Percentiles rank a stretch among this genome's conserved stretches.
Conservation (phyloP, 306 rosid species). For the Abrus precatorius region DNA sequence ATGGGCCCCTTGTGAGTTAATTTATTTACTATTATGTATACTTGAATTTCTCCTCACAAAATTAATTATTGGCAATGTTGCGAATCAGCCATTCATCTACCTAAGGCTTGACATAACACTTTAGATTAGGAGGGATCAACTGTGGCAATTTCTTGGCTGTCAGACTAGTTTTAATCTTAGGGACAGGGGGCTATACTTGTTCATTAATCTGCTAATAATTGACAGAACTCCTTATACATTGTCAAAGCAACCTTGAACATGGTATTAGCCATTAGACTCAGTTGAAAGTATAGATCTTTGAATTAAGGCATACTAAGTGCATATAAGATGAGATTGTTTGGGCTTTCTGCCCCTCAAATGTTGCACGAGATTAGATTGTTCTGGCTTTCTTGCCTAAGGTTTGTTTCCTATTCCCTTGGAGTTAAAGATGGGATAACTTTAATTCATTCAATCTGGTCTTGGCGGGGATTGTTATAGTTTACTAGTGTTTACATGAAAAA, state of each 20-base stretch:
- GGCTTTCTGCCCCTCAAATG: not conserved
- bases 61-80: conserved; percentile 14
- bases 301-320: not conserved
- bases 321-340: not conserved
- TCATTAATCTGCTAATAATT: not conserved
- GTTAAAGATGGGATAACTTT: not conserved
- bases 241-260: conserved; percentile 10
- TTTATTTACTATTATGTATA: conserved; percentile 33
- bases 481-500: not conserved
- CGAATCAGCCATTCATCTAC: conserved; percentile 26
- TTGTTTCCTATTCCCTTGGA: conserved; percentile 7
- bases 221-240: conserved; percentile 1
- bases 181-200: not conserved
- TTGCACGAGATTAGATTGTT: not conserved
- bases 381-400: not conserved
- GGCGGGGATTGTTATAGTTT: conserved; percentile 7
- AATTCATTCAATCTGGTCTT: not conserved
- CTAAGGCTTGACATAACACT: not conserved
- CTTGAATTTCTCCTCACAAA: conserved; percentile 25
- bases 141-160: conserved; percentile 16
- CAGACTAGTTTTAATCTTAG: conserved; percentile 9
- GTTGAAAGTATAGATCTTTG: conserved; percentile 9
- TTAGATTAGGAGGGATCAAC: conserved; percentile 16
- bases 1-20: conserved; percentile 93
- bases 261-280: not conserved